A percentile compares a stretch with the other conserved stretches of the same genome.
Conservation (phyloP, 352 stramenopile genomes). For the Pythium phragmiticola region DNA sequence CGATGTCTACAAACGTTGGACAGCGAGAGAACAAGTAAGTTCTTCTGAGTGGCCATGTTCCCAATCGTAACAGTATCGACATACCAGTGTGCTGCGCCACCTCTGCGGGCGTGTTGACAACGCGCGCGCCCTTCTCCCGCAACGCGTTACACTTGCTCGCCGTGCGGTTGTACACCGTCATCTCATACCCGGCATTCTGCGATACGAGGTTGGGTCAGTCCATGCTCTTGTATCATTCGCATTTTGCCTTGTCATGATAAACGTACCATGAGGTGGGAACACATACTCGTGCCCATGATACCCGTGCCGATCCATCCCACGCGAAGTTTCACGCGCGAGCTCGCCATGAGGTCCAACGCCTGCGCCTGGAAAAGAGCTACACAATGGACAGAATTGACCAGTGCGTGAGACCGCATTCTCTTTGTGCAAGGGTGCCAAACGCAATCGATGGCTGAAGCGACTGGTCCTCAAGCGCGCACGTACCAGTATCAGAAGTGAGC, state of each 20-base stretch:
- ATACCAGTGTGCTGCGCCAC: constrained; percentile 74
- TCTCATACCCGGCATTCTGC: constrained; percentile 79
- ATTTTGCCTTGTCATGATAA: not conserved
- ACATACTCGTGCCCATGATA: constrained; percentile 91
- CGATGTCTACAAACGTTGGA: constrained; percentile 55
- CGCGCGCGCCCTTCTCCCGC: constrained; percentile 70
- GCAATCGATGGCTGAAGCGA: constrained; percentile 50
- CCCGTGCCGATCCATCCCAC: constrained; percentile 86
- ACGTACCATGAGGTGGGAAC: constrained; percentile 77
- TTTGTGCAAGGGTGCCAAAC: not conserved
- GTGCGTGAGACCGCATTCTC: not conserved
- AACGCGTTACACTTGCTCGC: constrained; percentile 76
- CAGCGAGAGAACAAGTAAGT: not conserved
- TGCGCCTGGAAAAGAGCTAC: constrained; percentile 58
- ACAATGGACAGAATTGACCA: not conserved
- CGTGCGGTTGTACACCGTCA: constrained; percentile 87
- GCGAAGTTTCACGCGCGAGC: constrained; percentile 59
- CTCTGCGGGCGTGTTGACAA: constrained; percentile 73
- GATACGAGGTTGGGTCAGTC: not conserved
- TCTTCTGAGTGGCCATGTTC: not conserved
- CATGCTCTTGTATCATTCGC: not conserved
- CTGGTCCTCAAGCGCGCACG: constrained; percentile 51
- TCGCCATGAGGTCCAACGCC: constrained; percentile 55
- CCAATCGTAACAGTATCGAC: not conserved
- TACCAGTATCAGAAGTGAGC: constrained; percentile 26